Conservation (phyloP, 768 basidiomycete genomes). For the Flagelloscypha sp. region DNA sequence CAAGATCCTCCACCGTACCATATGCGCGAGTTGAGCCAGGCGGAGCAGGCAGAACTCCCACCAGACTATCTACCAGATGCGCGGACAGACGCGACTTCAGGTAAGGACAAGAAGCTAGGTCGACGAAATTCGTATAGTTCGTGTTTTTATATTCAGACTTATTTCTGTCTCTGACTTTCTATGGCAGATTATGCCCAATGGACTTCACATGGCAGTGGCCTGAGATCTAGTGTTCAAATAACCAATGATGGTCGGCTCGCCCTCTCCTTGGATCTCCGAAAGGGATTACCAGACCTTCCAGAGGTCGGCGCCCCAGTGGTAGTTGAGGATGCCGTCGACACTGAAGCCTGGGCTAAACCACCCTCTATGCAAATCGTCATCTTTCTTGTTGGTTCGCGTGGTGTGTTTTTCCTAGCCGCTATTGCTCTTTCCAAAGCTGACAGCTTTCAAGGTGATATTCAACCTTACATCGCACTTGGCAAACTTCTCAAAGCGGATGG, state of each 20-base stretch:
- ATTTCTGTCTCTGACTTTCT: too few relatives aligned
- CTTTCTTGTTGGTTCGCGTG: constrained; percentile 13
- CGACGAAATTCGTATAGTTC: too few relatives aligned
- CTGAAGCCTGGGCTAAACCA: constrained; percentile 24
- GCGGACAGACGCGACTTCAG: too few relatives aligned
- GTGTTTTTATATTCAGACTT: too few relatives aligned
- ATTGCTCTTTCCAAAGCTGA: not conserved
- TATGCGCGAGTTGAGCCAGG: too few relatives aligned
- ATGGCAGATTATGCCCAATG: constrained; percentile 31
- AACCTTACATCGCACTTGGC: constrained; percentile 38
- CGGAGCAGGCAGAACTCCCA: too few relatives aligned
- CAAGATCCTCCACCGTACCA: too few relatives aligned
- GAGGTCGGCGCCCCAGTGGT: constrained; percentile 36
- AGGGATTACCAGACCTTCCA: constrained; percentile 42
- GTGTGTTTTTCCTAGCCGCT: not conserved
- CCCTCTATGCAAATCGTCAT: constrained; percentile 12
- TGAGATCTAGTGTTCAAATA: constrained; percentile 32
- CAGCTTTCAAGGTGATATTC: constrained; percentile 30
- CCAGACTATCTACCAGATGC: too few relatives aligned
- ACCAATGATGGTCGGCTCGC: constrained; percentile 39
- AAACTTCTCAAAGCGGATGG: constrained; percentile 24
- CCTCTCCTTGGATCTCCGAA: constrained; percentile 39
- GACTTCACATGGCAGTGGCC: constrained; percentile 30
- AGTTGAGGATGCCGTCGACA: constrained; percentile 42
- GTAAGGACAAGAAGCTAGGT: too few relatives aligned